Evolutionary conservation across 176 grass and related monocot genomes (phyloP).

Genomic region (Elaeis guineensis): DNA sequence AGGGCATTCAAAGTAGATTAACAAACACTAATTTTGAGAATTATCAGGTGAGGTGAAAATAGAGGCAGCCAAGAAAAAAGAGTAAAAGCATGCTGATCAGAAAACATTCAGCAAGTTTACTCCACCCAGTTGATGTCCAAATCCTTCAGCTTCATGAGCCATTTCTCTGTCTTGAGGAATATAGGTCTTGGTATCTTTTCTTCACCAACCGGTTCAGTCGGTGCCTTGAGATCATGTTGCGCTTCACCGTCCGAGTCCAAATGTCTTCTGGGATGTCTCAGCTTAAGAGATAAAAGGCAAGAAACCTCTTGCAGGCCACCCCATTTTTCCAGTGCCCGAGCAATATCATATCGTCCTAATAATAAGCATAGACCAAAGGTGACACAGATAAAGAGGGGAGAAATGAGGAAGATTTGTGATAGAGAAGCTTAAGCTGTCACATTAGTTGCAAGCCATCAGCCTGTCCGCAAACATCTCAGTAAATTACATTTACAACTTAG

Average conservation of each 20-base stretch:
- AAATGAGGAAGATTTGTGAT: too few relatives aligned
- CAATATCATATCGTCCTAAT: constrained; percentile 79
- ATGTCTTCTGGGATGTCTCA: too few relatives aligned
- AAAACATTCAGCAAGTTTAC: not conserved
- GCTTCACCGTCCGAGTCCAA: constrained; percentile 24
- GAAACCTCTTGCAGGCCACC: constrained; percentile 86
- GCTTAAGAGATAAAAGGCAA: constrained; percentile 61
- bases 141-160: constrained; percentile 73
- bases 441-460: too few relatives aligned
- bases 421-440: too few relatives aligned
- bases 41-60: too few relatives aligned
- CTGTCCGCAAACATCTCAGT: too few relatives aligned
- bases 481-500: too few relatives aligned
- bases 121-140: constrained; percentile 71
- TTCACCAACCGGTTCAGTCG: constrained; percentile 3
- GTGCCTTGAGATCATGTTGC: constrained; percentile 20
- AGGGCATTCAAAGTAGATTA: too few relatives aligned
- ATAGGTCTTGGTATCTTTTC: constrained; percentile 22
- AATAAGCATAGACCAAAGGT: constrained; percentile 4
- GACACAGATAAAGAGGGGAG: too few relatives aligned
- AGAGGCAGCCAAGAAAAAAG: too few relatives aligned
- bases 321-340: constrained; percentile 91
- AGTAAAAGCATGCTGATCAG: too few relatives aligned
- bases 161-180: constrained; percentile 37
- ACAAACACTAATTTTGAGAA: too few relatives aligned